phyloP scores from a whole-genome alignment of 306 rosid species.

The Vicia faba region DNA sequence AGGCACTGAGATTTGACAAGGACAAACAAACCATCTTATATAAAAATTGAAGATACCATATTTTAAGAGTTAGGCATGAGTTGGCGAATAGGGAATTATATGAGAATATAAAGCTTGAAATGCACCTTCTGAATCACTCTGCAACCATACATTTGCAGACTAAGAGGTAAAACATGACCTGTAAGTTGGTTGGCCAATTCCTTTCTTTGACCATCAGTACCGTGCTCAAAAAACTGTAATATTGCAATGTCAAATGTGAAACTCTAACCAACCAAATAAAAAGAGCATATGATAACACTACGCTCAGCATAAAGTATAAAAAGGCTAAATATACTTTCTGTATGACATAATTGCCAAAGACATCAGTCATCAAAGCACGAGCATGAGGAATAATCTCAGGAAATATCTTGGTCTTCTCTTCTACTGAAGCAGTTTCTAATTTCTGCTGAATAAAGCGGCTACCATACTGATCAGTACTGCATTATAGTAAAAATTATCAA shows the following conservation, averaged over 20 bases:
- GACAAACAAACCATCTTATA: constrained; percentile 18
- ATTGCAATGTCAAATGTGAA: constrained; percentile 48
- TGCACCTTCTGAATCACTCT: constrained; percentile 97
- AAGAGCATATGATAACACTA: constrained; percentile 16
- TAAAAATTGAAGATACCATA: constrained; percentile 29
- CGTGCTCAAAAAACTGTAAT: constrained; percentile 96
- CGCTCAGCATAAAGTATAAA: constrained; percentile 31
- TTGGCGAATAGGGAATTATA: constrained; percentile 30
- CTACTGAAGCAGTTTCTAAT: constrained; percentile 76
- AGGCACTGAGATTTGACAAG: constrained; percentile 6
- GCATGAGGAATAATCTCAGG: constrained; percentile 89
- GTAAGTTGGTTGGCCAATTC: constrained; percentile 79
- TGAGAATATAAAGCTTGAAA: constrained; percentile 24
- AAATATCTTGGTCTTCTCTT: constrained; percentile 80
- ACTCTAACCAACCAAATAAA: constrained; percentile 27
- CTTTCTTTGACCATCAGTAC: constrained; percentile 78
- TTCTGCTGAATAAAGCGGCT: constrained; percentile 99
- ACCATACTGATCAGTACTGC: constrained; percentile 97
- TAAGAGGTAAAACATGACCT: constrained; percentile 88
- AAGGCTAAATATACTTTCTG: constrained; percentile 70
- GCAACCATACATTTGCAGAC: constrained; percentile 99
- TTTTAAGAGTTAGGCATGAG: constrained; percentile 18
- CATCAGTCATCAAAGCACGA: constrained; percentile 91
- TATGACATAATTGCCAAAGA: constrained; percentile 96
- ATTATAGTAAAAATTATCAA: constrained; percentile 39